Base-by-base conservation (phyloP, 768 basidiomycete species). In the Podaxis sp. region DNA sequence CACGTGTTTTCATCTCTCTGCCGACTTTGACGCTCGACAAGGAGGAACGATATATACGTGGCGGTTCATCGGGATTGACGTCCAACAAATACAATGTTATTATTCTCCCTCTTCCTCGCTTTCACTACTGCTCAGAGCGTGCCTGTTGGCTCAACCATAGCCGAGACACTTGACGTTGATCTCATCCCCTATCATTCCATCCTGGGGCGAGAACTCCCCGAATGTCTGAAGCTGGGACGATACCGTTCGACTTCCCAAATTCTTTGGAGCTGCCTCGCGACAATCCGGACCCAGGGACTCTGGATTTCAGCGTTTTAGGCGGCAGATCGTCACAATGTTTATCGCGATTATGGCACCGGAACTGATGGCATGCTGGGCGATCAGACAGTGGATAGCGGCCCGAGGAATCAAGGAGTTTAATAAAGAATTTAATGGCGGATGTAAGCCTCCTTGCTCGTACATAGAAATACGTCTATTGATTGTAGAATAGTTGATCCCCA, bases 271-370 rank as follows among this genome's bases (percentile, higher is more conserved):
- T 64, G 63, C 43, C n/a, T 60, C 12, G 43, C 49, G 19, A 64
- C 58, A 0, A 57, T 19, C 51, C 12, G 53, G 59, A 7, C 55
- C 38, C 2, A 4, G 0, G 11, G 41, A 41, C 6, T 56, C 70
- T 66, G 69, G 8, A 65, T 66, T 47, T 29, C 46, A 37, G 15
- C 24, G 9, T 0, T 8, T 58, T 8, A 58, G 57, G 33, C 24
- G 38, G 43, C 29, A 25, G 19, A 22, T 47, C 50, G 3, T 37
- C n/a, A 41, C 37, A 1, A 59, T 60, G 53, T 3, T 56, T 9
- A 3, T 4, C 13, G 37, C 36, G 2, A 19, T 60, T 13, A 33
- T 56, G 6, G 58, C 63, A 43, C 58, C 58, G 12, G 63, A 64
- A 24, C 15, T 60, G 17, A 59, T 64, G 1, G 37, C 43, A 22